Base-by-base conservation (phyloP, 495 filamentous ascomycete species). In the Bryoglossum gracile region DNA sequence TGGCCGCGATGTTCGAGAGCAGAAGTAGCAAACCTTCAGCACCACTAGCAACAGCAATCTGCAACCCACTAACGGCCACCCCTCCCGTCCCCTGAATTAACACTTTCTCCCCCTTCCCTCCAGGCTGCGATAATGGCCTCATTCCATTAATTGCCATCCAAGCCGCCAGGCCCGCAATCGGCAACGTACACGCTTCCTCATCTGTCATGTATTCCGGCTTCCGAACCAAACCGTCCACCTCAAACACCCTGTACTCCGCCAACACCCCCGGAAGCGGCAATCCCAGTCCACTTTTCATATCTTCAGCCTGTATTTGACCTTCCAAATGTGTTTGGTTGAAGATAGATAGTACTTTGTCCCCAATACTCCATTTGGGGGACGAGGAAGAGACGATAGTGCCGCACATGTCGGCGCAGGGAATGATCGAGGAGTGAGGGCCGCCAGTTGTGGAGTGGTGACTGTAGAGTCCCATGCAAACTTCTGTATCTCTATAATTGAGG, bases 401-500 rank as follows among this genome's bases (percentile, higher is more conserved):
- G 47, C 66, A 67, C 58, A 68, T 68, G 55, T 75, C 71, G 34
- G 63, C 66, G 56, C 65, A 68, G 13, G 69, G 68, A 11, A 73
- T 63, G 6, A 72, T 14, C 18, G 62, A 50, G 0, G 53, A 26
- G 3, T 41, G 48, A 8, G 64, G 55, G 14, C 68, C 54, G 9
- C 63, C 56, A 21, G 63, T 60, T 33, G 67, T 67, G 58, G 78
- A 70, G 58, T 83, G 75, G 28, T 59, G 52, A 48, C 60, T 74
- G 60, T 80, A 81, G 43, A 76, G 64, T 46, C 77, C 77, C 54
- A 71, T 76, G 45, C 63, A 65, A 1, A 80, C 77, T 61, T 74
- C 78, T 5, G 72, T 72, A 52, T 82, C 77, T 23, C 77, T 70
- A 50, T 76, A 82, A 52, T 83, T 83, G 8, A 82, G 65, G 14